phyloP scores from a whole-genome alignment of 768 basidiomycete species.

The Boletus vermiculosoides region DNA sequence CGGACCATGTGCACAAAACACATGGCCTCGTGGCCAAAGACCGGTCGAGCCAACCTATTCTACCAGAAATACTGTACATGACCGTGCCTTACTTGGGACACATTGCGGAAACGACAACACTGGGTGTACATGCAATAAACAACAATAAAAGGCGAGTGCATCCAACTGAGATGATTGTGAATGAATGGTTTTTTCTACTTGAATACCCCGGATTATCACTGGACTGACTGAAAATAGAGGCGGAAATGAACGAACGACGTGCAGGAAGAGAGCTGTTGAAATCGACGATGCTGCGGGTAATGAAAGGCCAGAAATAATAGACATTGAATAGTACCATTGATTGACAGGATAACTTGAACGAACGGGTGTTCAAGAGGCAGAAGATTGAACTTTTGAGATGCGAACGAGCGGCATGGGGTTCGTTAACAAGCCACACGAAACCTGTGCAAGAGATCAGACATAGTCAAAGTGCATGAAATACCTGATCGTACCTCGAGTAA shows the following conservation, averaged over 20 bases:
- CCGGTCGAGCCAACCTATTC: constrained; percentile 6
- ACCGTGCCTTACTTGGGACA: constrained; percentile 7
- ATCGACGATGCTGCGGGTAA: constrained; percentile 5
- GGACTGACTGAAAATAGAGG: background rate
- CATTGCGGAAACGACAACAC: constrained; percentile 11
- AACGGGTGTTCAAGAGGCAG: background rate
- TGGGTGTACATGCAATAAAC: constrained; percentile 17
- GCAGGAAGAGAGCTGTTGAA: constrained; percentile 5
- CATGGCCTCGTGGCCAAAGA: background rate
- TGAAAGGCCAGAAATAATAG: constrained; percentile 3
- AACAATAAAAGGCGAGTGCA: constrained; percentile 9
- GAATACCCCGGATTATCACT: constrained; percentile 1
- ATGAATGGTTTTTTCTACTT: constrained; percentile 15
- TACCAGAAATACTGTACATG: constrained; percentile 19
- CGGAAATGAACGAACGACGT: constrained; percentile 5
- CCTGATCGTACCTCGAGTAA: background rate
- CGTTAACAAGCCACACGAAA: background rate
- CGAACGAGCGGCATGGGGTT: background rate
- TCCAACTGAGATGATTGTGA: constrained; percentile 16
- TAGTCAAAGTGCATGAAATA: too few species aligned
- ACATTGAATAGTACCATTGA: background rate
- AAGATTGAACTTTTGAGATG: constrained; percentile 2
- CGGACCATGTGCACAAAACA: background rate
- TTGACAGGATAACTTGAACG: background rate
- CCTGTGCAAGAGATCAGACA: constrained; percentile 9